Evolutionary conservation across 2,329 filamentous ascomycete genomes (phyloP).

Genomic region (Fusarium poae): DNA sequence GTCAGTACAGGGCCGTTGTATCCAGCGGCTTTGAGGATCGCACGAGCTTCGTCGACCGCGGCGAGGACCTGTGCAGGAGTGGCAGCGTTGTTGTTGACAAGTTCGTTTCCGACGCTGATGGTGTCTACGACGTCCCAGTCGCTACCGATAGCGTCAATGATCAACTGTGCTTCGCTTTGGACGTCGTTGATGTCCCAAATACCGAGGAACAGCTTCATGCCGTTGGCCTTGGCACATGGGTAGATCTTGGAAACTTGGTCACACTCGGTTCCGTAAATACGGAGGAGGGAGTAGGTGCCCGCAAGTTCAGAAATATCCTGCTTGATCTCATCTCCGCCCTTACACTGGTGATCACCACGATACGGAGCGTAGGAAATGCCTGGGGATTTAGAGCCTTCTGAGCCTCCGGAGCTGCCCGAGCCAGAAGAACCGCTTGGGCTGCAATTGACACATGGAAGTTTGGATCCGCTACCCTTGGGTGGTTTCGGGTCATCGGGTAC

Average conservation of each 20-base stretch:
- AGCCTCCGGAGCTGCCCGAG: constrained; percentile 3
- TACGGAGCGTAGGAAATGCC: constrained; percentile 66
- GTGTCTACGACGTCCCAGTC: constrained; percentile 79
- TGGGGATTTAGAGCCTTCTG: constrained; percentile 46
- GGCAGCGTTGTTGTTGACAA: constrained; percentile 74
- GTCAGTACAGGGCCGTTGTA: constrained; percentile 81
- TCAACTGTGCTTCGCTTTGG: constrained; percentile 67
- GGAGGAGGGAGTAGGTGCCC: constrained; percentile 71
- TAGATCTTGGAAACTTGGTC: constrained; percentile 75
- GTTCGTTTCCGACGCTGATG: constrained; percentile 84
- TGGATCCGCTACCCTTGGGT: not conserved
- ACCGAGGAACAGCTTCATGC: constrained; percentile 80
- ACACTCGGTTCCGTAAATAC: constrained; percentile 86
- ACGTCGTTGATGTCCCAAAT: constrained; percentile 74
- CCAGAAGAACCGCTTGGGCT: not conserved
- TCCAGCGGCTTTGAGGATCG: constrained; percentile 69
- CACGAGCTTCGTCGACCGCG: constrained; percentile 70
- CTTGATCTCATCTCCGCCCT: constrained; percentile 71
- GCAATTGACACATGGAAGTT: constrained; percentile 2
- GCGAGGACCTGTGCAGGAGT: constrained; percentile 66
- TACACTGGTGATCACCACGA: constrained; percentile 71
- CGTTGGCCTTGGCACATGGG: constrained; percentile 71
- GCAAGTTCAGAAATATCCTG: constrained; percentile 71
- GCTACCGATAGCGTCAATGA: constrained; percentile 69
- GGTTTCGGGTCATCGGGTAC: not conserved